Base-by-base conservation (phyloP, 1,284 basidiomycete species). In the Gomphus sp. region DNA sequence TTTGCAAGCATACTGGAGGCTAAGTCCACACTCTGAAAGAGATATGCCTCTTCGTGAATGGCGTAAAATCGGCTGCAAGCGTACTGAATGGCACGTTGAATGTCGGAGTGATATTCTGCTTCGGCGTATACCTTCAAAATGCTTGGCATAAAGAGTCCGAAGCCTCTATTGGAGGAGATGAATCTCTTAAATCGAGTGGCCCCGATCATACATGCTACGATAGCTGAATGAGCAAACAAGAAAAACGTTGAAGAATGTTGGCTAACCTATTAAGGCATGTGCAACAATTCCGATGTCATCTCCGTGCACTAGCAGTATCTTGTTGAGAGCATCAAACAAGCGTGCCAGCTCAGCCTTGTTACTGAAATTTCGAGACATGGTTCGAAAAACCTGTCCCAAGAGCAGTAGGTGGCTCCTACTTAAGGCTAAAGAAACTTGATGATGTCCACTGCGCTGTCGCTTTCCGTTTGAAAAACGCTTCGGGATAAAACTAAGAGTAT, bases 161-260 rank as follows among this genome's bases (percentile, higher is more conserved):
- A 91, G 37, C 82, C 84, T 25, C 83, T 82, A 45, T 84, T 84
- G 3, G 85, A 82, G 2, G 81, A 82, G 68, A 91, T 89, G 18
- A 91, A 66, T 22, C 89, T 81, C 25, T 82, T 78, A 67, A 90
- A 91, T 25, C 88, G 80, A n/a, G 87, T 87, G 47, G 83, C 84
- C 2, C 87, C 89, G 28, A 85, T 80, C 80, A 89, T 84, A 55
- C 73, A 61, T 76, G 74, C 53, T 78, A 80, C 83, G 2, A 57
- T 4, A 57, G 25, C 48, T 61, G 18, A 64, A 52, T 36, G 10
- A 22, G n/a, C 14, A 18, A 34, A 16, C 49, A 6, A 18, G n/a
- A 22, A 25, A 11, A n/a, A n/a, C 4, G 2, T 7, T 31, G 31
- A 52, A 45, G 50, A 50, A 49, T 39, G n/a, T 6, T n/a, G 43